Evolutionary conservation across 176 grass and related monocot species (phyloP).

Genomic region (Bolboschoenus planiculmis): DNA sequence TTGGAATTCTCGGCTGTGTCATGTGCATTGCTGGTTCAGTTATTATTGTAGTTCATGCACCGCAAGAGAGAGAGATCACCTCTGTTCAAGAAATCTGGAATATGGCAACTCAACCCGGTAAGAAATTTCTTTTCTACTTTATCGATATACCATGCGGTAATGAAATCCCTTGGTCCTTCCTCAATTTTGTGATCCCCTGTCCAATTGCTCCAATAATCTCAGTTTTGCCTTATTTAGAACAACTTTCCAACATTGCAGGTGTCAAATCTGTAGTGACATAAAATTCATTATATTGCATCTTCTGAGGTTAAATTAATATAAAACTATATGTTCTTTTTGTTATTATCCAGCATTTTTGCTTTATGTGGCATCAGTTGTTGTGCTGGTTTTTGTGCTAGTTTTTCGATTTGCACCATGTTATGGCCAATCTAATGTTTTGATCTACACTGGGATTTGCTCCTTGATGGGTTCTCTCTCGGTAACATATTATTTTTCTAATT

Average conservation of each 20-base stretch:
- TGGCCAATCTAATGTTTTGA: constrained; percentile 83
- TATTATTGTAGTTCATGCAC: constrained; percentile 81
- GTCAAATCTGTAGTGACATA: not conserved
- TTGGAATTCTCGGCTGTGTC: constrained; percentile 75
- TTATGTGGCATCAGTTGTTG: constrained; percentile 78
- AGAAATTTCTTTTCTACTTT: not conserved
- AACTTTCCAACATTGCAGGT: not conserved
- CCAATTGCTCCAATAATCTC: not conserved
- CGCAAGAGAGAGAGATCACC: constrained; percentile 75
- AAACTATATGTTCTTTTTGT: not conserved
- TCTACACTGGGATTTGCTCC: constrained; percentile 93
- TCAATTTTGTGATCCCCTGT: not conserved
- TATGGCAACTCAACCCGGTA: constrained; percentile 81
- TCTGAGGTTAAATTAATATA: not conserved
- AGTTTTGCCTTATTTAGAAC: not conserved
- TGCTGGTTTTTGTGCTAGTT: constrained; percentile 76
- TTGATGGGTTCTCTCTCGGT: constrained; percentile 99
- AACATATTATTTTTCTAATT: constrained; percentile 23
- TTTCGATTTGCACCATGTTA: constrained; percentile 87
- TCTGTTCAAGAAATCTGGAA: constrained; percentile 93
- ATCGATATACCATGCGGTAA: not conserved
- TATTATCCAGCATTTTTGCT: constrained; percentile 74
- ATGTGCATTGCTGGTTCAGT: constrained; percentile 90
- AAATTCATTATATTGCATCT: not conserved
- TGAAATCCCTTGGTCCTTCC: not conserved